phyloP scores from a whole-genome alignment of 345 rosid species.

The Ceriops tagal region DNA sequence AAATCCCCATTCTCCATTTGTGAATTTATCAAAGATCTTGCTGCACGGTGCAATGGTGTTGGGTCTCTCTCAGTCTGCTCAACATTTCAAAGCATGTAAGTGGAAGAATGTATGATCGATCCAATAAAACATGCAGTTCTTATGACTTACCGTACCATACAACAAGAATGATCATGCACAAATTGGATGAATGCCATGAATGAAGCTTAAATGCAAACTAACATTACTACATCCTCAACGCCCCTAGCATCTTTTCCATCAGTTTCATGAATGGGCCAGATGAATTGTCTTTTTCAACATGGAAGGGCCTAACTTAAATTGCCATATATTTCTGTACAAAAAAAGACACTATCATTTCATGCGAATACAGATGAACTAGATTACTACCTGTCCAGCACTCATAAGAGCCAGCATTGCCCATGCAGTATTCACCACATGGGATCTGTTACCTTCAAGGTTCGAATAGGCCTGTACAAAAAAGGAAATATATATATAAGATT shows the following conservation, averaged over 20 bases:
- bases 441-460: conserved; percentile 39
- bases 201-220: too few relatives aligned
- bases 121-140: too few relatives aligned
- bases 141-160: too few relatives aligned
- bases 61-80: conserved; percentile 49
- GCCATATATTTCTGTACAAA: too few relatives aligned
- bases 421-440: conserved; percentile 59
- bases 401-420: conserved; percentile 76
- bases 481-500: too few relatives aligned
- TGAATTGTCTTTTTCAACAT: neutral
- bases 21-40: conserved; percentile 43
- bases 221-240: neutral
- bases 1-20: conserved; percentile 69
- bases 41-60: conserved; percentile 51
- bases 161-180: too few relatives aligned
- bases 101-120: neutral
- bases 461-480: conserved; percentile 36
- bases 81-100: neutral
- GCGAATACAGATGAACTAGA: neutral
- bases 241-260: neutral
- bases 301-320: too few relatives aligned
- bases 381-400: conserved; percentile 58
- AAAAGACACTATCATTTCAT: neutral
- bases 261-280: neutral
- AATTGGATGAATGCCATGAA: too few relatives aligned